phyloP scores from a whole-genome alignment of 1,284 basidiomycete species.

The Austropuccinia psidii region DNA sequence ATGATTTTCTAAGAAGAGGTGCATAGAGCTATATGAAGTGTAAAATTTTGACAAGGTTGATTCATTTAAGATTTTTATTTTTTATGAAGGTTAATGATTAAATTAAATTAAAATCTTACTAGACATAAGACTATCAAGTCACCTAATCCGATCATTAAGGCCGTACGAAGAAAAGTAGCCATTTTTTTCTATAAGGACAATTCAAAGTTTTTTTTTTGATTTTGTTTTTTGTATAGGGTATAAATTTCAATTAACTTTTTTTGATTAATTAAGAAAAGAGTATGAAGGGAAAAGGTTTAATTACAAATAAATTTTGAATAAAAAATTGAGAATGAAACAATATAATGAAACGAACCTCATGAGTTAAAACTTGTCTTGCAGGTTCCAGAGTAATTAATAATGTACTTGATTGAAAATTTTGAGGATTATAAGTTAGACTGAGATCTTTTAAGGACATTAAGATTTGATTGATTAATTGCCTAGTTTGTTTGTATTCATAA shows the following conservation, averaged over 20 bases:
- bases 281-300: no score
- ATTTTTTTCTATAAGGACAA: neutral
- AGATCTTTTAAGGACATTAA: neutral
- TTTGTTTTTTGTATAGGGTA: neutral
- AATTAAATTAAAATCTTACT: neutral
- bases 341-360: neutral
- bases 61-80: neutral
- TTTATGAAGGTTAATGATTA: neutral
- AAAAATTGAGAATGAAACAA: neutral
- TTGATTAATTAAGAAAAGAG: neutral
- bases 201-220: neutral
- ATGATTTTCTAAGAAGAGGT: conserved; percentile 6
- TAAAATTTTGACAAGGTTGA: neutral
- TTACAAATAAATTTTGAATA: no score
- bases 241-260: neutral
- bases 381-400: neutral
- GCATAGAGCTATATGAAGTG: conserved; percentile 1
- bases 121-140: conserved; percentile 20
- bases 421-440: neutral
- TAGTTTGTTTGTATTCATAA: neutral
- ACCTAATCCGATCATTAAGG: conserved; percentile 12
- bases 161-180: neutral
- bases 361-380: neutral
- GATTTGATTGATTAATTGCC: neutral
- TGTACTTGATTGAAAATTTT: neutral